Base-by-base conservation (phyloP, 2,329 filamentous ascomycete species). In the Aplosporella prunicola region DNA sequence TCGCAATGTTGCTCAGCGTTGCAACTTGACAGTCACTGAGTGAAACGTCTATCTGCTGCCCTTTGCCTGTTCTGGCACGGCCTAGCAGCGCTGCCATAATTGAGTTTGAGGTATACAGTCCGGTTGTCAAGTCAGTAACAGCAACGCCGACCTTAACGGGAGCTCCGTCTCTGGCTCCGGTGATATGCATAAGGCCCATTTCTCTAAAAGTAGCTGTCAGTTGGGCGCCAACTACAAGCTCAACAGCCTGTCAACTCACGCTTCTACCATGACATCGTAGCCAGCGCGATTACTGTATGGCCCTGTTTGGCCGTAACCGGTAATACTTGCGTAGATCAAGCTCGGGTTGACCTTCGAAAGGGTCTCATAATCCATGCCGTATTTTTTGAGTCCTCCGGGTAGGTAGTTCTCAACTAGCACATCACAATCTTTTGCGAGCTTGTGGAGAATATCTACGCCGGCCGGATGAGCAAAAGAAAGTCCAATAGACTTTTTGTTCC, bases 201-300 rank as follows among this genome's bases (percentile, higher is more conserved):
- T 96, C 91, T 9, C 65, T 68, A 38, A 9, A 3, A 10, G 32
- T 10, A 35, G 39, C 55, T 26, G 55, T 45, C 17, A 14, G 22
- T 32, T 22, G n/a, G 14, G 8, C 30, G 13, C 11, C 20, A 5
- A 17, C 4, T 10, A 13, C 10, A 5, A 25, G 6, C 7, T n/a
- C 14, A 5, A 8, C 38, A 2, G 7, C 40, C 14, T 3, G 29
- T 22, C 5, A 5, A 56, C 62, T 41, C 49, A 67, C 42, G 91
- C 91, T 66, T 98, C 91, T 9, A 98, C 89, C 89, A 98, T 98
- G 48, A 98, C 91, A 61, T 98, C 91, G 68, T 98, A 98, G 4
- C 91, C 91, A 3, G 91, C 87, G 10, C 91, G 74, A 45, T 78
- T 75, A 5, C 80, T 77, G 60, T 93, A 94, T 0, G 91, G 91